Conservation (phyloP, 495 filamentous ascomycete genomes). For the Penicillium tannophilum region DNA sequence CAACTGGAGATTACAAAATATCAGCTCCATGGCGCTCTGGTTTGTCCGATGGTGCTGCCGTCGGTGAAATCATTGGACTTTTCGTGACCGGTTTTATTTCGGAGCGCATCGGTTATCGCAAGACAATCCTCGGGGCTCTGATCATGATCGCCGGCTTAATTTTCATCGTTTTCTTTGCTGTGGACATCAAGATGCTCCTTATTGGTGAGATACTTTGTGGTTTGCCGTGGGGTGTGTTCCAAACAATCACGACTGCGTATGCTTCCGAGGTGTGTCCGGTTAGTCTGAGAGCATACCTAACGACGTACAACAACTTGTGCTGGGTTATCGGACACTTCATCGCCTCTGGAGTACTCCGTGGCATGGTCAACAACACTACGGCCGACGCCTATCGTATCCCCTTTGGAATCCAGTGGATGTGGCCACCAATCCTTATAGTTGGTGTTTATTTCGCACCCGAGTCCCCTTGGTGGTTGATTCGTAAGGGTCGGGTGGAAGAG, state of each 20-base stretch:
- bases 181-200: conserved; percentile 67
- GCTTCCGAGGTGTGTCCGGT: conserved; percentile 80
- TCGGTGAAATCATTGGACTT: conserved; percentile 75
- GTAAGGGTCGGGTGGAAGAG: conserved; percentile 65
- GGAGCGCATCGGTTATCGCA: conserved; percentile 72
- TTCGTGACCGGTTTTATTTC: conserved; percentile 76
- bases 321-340: conserved; percentile 81
- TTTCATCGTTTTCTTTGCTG: conserved; percentile 75
- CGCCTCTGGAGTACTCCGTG: conserved; percentile 72
- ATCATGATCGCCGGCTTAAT: conserved; percentile 70
- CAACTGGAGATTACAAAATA: conserved; percentile 62
- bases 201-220: conserved; percentile 76
- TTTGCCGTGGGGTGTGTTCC: conserved; percentile 82
- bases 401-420: conserved; percentile 84
- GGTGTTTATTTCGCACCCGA: conserved; percentile 74
- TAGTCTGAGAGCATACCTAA: conserved; percentile 70
- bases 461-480: conserved; percentile 81
- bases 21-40: conserved; percentile 74
- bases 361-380: conserved; percentile 51
- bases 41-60: conserved; percentile 65
- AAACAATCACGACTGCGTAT: conserved; percentile 78
- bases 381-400: conserved; percentile 65
- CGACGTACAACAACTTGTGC: conserved; percentile 81
- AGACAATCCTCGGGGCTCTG: conserved; percentile 70
- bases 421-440: conserved; percentile 73